Conservation (phyloP, 805 yeast species). For the Candida easanensis region DNA sequence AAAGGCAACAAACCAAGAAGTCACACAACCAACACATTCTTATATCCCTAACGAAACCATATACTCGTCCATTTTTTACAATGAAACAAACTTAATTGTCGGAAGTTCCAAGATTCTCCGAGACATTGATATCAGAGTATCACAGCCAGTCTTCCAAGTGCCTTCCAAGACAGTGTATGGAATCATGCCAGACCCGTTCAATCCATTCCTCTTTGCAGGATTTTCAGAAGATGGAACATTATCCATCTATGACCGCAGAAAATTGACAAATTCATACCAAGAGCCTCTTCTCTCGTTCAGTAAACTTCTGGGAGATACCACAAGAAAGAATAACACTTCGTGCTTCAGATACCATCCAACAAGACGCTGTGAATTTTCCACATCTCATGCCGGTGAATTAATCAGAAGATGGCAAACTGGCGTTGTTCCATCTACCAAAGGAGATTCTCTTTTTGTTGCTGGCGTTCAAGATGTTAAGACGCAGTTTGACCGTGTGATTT, state of each 20-base stretch:
- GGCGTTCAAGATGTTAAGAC: constrained; percentile 73
- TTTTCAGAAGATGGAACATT: constrained; percentile 81
- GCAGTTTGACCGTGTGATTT: constrained; percentile 75
- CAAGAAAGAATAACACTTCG: constrained; percentile 57
- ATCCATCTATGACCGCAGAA: constrained; percentile 79
- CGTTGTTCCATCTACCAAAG: constrained; percentile 41
- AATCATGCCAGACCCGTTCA: constrained; percentile 66
- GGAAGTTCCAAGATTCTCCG: constrained; percentile 77
- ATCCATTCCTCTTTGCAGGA: constrained; percentile 65
- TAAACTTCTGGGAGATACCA: constrained; percentile 58
- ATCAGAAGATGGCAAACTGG: constrained; percentile 83
- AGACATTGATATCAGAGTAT: constrained; percentile 70
- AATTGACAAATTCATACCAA: constrained; percentile 39
- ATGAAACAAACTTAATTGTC: constrained; percentile 58
- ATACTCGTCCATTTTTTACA: constrained; percentile 63
- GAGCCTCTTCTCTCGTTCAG: constrained; percentile 59
- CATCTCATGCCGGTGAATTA: constrained; percentile 73
- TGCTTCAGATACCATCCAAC: constrained; percentile 69
- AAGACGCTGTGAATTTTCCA: constrained; percentile 70
- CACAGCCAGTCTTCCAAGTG: constrained; percentile 65
- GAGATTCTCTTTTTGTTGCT: constrained; percentile 69
- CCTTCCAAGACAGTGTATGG: constrained; percentile 73
- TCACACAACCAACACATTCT: constrained; percentile 52
- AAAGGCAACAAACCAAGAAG: constrained; percentile 44
- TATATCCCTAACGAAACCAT: constrained; percentile 75